phyloP scores from a whole-genome alignment of 495 filamentous ascomycete genomes.

The Aspergillus haitiensis region DNA sequence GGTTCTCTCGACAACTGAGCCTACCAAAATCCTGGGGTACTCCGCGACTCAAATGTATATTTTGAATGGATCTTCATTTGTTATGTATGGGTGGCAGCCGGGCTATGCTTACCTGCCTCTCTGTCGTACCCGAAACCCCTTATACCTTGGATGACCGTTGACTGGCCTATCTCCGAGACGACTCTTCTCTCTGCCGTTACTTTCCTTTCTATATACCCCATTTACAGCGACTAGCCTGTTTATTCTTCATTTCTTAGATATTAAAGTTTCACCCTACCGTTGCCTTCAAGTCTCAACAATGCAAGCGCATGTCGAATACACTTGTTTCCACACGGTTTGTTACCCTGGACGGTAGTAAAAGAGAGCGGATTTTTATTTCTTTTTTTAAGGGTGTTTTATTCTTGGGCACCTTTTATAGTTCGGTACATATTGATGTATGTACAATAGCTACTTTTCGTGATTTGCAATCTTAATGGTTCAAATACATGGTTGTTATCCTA shows the following conservation, averaged over 20 bases:
- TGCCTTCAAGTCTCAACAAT: conserved; percentile 7
- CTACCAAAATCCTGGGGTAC: too few species aligned
- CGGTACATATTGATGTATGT: conserved; percentile 25
- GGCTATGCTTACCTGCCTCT: too few species aligned
- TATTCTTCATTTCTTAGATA: conserved; percentile 24
- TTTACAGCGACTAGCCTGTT: conserved; percentile 27
- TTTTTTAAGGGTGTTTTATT: neutral
- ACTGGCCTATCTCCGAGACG: conserved; percentile 7
- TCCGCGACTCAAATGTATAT: too few species aligned
- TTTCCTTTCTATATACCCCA: conserved; percentile 29
- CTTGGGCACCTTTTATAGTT: conserved; percentile 3
- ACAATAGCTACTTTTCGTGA: conserved; percentile 19
- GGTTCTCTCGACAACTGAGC: too few species aligned
- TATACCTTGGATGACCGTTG: neutral
- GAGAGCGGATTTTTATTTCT: neutral
- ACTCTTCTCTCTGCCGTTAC: conserved; percentile 13
- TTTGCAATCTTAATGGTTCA: conserved; percentile 13
- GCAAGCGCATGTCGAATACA: neutral
- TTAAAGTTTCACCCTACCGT: conserved; percentile 16
- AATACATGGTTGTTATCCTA: neutral
- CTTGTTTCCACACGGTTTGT: neutral
- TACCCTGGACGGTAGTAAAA: conserved; percentile 2
- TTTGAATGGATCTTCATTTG: too few species aligned
- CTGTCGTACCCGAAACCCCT: too few species aligned
- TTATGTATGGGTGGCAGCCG: too few species aligned